Evolutionary conservation across 768 basidiomycete genomes (phyloP), one percentile per base, ranked within the genome.

Genomic region (Nidularia sp.): DNA sequence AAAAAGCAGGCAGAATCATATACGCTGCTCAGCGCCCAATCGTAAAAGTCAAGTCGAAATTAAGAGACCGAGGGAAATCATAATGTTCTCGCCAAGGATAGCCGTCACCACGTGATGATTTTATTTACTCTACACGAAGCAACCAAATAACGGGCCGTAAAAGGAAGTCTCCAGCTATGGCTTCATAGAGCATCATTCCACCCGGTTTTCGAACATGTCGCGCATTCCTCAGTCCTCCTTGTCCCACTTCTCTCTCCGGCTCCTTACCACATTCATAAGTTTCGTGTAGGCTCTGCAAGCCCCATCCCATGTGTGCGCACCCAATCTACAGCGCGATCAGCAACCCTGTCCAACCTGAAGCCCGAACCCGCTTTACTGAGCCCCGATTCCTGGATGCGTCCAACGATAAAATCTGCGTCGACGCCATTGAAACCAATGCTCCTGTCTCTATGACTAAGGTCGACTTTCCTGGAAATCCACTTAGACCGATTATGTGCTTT

Each of bases 381-480:
- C 51, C 46, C 41, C 36, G 34, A 62, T n/a, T 67, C 18, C 71
- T 93, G 22, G 74, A 90, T 47, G 81, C 72, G 12, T 86, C 88
- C 1, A 70, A 83, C 64, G 93, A 93, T 69, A 76, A 77, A 53
- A 73, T 93, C 34, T 59, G 67, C 2, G 80, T 85, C 6, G 64
- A 65, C 10, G 64, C 72, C 2, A 81, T 93, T 56, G 81, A 89
- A 59, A 56, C 66, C 41, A 48, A 56, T 46, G 57, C 92, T 2
- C 90, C 91, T 0, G 60, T 67, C 22, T 68, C 70, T 8, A 58
- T 92, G 13, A 62, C 70, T 34, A 87, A 82, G 62, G 55, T 90
- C 34, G 75, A 89, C 61, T 61, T 92, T 34, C 85, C 87, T 1
- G 73, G 65, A 4, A 91, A 90, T 57, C 88, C 88, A 4, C 74